Evolutionary conservation across 2,329 filamentous ascomycete species (phyloP).

Genomic region (Daldinia sp.): DNA sequence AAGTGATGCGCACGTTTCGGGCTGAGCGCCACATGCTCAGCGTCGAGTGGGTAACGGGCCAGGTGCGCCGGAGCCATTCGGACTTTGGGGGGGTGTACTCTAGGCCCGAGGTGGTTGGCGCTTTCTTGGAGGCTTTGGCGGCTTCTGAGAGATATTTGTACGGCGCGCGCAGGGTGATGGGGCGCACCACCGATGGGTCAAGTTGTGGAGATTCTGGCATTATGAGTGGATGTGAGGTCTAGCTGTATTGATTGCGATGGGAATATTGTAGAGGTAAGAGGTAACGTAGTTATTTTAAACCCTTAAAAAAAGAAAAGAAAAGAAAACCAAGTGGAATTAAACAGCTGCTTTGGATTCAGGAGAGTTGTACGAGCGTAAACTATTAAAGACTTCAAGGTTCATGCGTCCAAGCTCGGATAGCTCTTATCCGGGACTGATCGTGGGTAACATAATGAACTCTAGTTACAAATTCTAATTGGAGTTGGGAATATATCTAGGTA

Average conservation of each 20-base stretch:
- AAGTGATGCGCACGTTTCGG: constrained; percentile 82
- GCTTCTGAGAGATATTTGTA: constrained; percentile 55
- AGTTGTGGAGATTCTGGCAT: constrained; percentile 34
- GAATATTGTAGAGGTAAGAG: no score
- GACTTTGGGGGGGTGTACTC: constrained; percentile 57
- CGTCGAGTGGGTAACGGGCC: constrained; percentile 79
- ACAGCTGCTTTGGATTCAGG: no score
- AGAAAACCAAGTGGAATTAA: no score
- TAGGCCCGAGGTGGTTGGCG: constrained; percentile 37
- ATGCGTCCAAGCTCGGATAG: constrained; percentile 14
- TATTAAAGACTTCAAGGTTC: background rate
- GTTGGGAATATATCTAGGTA: no score
- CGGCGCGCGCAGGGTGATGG: constrained; percentile 55
- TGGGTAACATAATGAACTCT: no score
- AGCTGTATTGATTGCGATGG: no score
- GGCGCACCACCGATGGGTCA: constrained; percentile 21
- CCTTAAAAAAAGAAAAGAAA: no score
- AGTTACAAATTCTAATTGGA: no score
- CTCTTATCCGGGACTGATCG: constrained; percentile 19
- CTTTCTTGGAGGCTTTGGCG: no score
- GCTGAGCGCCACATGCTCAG: constrained; percentile 82
- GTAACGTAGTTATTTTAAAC: no score
- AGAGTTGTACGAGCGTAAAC: background rate
- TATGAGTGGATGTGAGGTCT: background rate
- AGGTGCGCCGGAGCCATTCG: constrained; percentile 70